A percentile compares a stretch with the other conserved stretches of the same genome.
These are phyloP conservation scores for Nepenthes alata DNA, from an alignment of 179 eudicot species.

Conservation along the genomic window DNA sequence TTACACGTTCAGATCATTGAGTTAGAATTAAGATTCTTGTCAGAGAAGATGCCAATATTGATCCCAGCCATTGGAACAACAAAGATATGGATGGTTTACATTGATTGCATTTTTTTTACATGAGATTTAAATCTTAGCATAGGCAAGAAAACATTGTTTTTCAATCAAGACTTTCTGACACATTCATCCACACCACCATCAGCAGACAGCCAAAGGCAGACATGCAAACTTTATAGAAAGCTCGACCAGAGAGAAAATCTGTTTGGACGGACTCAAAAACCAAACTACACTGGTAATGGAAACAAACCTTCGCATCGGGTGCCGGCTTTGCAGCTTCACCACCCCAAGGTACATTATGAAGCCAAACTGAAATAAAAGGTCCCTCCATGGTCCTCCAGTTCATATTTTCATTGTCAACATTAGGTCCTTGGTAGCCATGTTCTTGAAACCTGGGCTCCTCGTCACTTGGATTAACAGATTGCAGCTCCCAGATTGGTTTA, in stretches of 20 bases:
- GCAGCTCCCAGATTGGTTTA: conserved; percentile 17
- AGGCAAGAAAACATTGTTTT: too few species aligned
- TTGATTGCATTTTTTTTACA: too few species aligned
- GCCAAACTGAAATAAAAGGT: conserved; percentile 93
- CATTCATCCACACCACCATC: too few species aligned
- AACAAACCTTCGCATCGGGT: conserved; percentile 74
- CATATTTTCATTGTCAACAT: conserved; percentile 24
- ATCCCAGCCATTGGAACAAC: too few species aligned
- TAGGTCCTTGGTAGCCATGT: conserved; percentile 50
- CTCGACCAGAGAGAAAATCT: neutral
- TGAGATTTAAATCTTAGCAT: too few species aligned
- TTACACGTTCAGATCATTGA: too few species aligned
- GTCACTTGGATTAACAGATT: conserved; percentile 17
- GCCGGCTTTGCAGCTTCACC: conserved; percentile 77
- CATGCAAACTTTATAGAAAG: too few species aligned
- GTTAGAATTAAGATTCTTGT: too few species aligned
- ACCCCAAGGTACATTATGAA: conserved; percentile 96
- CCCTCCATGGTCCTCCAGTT: conserved; percentile 79
- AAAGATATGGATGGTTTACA: too few species aligned
- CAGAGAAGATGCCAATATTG: too few species aligned
- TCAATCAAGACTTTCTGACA: too few species aligned
- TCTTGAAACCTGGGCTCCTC: conserved; percentile 21
- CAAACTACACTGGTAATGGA: neutral
- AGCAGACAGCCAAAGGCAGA: too few species aligned
- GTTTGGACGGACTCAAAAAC: neutral